Base-by-base conservation (phyloP, 1,284 basidiomycete species). In the Ceratobasidium sp. region DNA sequence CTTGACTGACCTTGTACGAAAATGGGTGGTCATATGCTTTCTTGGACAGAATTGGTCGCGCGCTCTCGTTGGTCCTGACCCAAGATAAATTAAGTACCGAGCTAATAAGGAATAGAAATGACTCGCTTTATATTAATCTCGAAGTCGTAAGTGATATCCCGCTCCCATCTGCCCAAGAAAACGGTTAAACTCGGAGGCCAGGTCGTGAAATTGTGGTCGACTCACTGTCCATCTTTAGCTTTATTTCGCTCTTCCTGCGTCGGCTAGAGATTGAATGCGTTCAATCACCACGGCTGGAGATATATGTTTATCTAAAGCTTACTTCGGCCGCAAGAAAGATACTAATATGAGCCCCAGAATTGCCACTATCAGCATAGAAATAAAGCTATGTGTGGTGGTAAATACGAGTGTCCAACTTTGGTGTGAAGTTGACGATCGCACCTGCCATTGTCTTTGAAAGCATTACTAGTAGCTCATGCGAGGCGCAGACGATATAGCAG, bases 301-400 rank as follows among this genome's bases (percentile, higher is more conserved):
- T 18, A 15, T 42, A 18, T 26, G 12, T 40, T 23, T 28, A 33
- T 33, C 7, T 3, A 39, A 23, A 20, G 28, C 67, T 53, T 15
- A 69, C 67, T 44, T 69, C 67, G 28, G 49, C 46, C 6, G 28
- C 12, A 20, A 69, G 67, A 20, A 55, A 69, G 46, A 69, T 4
- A 40, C 67, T 69, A 23, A 53, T 55, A 55, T 53, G 28, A 13
- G 46, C 20, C 26, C 67, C 67, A 33, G 28, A 7, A 53, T 18
- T 10, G 3, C 51, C 51, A 10, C 51, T 39, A 20, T 55, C 55
- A 10, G 49, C 42, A 18, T 69, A 69, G 33, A 69, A 69, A 15
- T 13, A 26, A 20, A 66, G 13, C 40, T 26, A 33, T 12, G 42
- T 23, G 42, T 1, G 40, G 26, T 13, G 40, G 23, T 26, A 23